Evolutionary conservation across 139 green algal species (phyloP).

Genomic region (Chlamydomonas sp.): DNA sequence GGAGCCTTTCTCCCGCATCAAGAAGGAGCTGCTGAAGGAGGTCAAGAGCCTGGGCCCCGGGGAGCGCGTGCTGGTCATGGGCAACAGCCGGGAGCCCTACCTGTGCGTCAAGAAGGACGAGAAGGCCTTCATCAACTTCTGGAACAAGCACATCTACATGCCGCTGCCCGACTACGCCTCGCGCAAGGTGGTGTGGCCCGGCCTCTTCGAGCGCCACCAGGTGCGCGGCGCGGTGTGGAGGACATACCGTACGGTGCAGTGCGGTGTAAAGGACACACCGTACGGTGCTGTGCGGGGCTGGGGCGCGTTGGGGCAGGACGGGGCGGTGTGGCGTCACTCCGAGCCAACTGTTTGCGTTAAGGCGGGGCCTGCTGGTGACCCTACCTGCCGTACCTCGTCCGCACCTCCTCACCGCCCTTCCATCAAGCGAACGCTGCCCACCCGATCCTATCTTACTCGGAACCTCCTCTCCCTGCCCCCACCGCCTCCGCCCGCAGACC

Average conservation of each 20-base stretch:
- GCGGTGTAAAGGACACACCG: not conserved
- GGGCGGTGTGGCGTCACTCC: too few species aligned
- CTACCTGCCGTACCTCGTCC: too few species aligned
- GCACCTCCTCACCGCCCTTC: not conserved
- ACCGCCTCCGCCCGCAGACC: too few species aligned
- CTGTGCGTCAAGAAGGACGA: conserved; percentile 84
- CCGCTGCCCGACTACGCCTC: conserved; percentile 89
- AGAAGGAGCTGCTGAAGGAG: conserved; percentile 91
- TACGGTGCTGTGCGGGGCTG: too few species aligned
- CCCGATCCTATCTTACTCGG: not conserved
- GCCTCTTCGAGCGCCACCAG: conserved; percentile 67
- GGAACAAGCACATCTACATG: conserved; percentile 81
- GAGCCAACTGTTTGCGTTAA: too few species aligned
- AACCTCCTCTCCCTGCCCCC: too few species aligned
- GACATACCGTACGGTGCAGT: too few species aligned
- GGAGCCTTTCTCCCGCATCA: conserved; percentile 87
- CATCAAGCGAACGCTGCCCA: not conserved
- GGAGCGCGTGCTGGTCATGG: conserved; percentile 82
- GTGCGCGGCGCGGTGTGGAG: not conserved
- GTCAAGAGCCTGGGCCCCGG: conserved; percentile 55
- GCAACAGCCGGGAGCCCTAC: conserved; percentile 74
- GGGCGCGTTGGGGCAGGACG: too few species aligned
- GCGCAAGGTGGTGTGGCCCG: conserved; percentile 69
- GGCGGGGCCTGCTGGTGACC: too few species aligned
- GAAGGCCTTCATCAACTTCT: conserved; percentile 79